Percentiles rank a stretch among this genome's conserved stretches.
phyloP scores from a whole-genome alignment of 352 stramenopile genomes.

The Pythium aquatile region DNA sequence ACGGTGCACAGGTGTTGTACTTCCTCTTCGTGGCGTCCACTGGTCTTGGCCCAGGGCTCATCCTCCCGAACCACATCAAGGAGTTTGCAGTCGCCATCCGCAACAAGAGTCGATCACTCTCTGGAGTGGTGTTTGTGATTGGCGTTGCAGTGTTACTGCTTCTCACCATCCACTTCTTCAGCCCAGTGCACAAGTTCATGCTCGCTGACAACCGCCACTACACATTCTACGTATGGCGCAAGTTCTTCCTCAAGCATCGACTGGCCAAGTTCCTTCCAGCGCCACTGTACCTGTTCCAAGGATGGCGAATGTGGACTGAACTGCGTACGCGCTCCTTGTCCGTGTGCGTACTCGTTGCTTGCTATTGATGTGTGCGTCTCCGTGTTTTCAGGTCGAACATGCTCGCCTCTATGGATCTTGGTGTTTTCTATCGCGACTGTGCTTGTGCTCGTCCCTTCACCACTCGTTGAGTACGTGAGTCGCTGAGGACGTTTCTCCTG shows the following conservation, averaged over 20 bases:
- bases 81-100: conserved; percentile 37
- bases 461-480: conserved; percentile 81
- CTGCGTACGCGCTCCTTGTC: conserved; percentile 44
- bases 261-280: conserved; percentile 66
- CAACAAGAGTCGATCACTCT: conserved; percentile 35
- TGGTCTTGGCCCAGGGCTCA: conserved; percentile 55
- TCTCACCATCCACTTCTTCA: conserved; percentile 58
- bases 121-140: conserved; percentile 35
- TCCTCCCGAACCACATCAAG: conserved; percentile 33
- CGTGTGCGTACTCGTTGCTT: not conserved
- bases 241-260: conserved; percentile 77
- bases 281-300: conserved; percentile 59
- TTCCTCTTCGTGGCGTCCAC: conserved; percentile 63
- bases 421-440: conserved; percentile 69
- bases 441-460: conserved; percentile 84
- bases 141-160: conserved; percentile 26
- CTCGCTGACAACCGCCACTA: conserved; percentile 92
- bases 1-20: conserved; percentile 76
- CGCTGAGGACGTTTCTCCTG: not conserved
- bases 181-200: conserved; percentile 88
- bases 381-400: conserved; percentile 35
- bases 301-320: conserved; percentile 64
- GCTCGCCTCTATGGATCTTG: conserved; percentile 73
- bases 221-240: conserved; percentile 91
- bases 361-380: not conserved